These are phyloP conservation scores for Dioscorea cayenensis DNA, from an alignment of 116 monocot genomes.

Conservation along the genomic window DNA sequence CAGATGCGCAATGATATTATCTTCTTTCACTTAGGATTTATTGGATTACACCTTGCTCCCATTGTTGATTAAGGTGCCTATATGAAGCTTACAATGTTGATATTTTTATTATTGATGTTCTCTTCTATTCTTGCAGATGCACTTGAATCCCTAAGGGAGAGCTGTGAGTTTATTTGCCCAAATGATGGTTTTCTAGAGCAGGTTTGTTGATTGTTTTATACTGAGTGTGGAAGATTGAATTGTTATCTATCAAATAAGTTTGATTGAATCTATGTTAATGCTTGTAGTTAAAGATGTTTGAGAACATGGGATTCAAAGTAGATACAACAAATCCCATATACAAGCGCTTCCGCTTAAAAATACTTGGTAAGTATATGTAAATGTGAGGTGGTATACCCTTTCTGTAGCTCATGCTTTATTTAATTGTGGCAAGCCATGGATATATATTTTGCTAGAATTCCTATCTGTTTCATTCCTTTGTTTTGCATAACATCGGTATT, in stretches of 20 bases:
- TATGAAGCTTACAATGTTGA: background rate
- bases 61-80: background rate
- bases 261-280: conserved; percentile 7
- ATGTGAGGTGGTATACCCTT: too few species aligned
- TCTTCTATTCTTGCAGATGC: conserved; percentile 60
- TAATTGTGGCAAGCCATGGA: too few species aligned
- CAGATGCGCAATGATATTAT: background rate
- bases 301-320: conserved; percentile 91
- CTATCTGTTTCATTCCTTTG: too few species aligned
- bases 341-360: conserved; percentile 84
- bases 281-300: conserved; percentile 91
- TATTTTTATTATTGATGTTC: conserved; percentile 3
- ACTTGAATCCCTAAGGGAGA: conserved; percentile 59
- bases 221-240: conserved; percentile 2
- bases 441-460: too few species aligned
- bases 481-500: too few species aligned
- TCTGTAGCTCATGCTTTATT: too few species aligned
- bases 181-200: conserved; percentile 93
- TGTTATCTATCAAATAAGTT: conserved; percentile 2
- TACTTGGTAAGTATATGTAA: conserved; percentile 54
- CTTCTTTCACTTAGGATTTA: background rate
- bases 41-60: background rate
- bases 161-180: conserved; percentile 59
- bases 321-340: conserved; percentile 74
- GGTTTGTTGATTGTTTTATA: conserved; percentile 27